Evolutionary conservation across 805 yeast species (phyloP).

Genomic region (Naumovozyma baii): DNA sequence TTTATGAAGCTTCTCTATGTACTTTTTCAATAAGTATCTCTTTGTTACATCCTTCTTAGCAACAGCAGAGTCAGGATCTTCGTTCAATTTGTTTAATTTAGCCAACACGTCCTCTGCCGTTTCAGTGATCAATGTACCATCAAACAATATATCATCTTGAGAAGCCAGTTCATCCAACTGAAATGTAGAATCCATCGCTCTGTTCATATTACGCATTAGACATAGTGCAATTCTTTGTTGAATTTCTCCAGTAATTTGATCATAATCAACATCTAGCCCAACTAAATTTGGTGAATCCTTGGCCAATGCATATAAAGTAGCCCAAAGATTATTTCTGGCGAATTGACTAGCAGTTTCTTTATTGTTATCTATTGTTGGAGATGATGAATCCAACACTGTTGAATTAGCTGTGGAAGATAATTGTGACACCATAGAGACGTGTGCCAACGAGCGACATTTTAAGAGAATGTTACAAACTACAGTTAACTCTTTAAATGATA

Average conservation of each 20-base stretch:
- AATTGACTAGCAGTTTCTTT: constrained; percentile 5
- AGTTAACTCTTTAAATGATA: constrained; percentile 46
- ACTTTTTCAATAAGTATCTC: constrained; percentile 32
- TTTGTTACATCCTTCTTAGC: constrained; percentile 31
- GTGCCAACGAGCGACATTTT: constrained; percentile 56
- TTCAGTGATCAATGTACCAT: constrained; percentile 63
- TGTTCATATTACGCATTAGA: constrained; percentile 75
- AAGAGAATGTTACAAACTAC: constrained; percentile 62
- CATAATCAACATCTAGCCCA: constrained; percentile 58
- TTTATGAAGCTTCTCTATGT: constrained; percentile 34
- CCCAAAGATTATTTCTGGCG: constrained; percentile 51
- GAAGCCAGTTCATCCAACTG: constrained; percentile 27
- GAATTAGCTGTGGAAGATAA: background rate
- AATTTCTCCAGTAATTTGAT: constrained; percentile 47
- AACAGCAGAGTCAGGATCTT: constrained; percentile 10
- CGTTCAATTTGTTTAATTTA: constrained; percentile 22
- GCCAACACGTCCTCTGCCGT: constrained; percentile 58
- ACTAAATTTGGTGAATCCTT: constrained; percentile 52
- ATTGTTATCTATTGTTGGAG: too few species aligned
- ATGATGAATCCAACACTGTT: background rate
- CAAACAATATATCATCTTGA: constrained; percentile 58
- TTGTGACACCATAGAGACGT: constrained; percentile 54
- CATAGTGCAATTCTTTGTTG: constrained; percentile 68
- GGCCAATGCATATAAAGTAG: constrained; percentile 59
- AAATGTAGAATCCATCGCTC: constrained; percentile 34